Evolutionary conservation across 768 basidiomycete genomes (phyloP), one percentile per base, ranked within the genome.

Genomic region (Lentinula guzmanii): DNA sequence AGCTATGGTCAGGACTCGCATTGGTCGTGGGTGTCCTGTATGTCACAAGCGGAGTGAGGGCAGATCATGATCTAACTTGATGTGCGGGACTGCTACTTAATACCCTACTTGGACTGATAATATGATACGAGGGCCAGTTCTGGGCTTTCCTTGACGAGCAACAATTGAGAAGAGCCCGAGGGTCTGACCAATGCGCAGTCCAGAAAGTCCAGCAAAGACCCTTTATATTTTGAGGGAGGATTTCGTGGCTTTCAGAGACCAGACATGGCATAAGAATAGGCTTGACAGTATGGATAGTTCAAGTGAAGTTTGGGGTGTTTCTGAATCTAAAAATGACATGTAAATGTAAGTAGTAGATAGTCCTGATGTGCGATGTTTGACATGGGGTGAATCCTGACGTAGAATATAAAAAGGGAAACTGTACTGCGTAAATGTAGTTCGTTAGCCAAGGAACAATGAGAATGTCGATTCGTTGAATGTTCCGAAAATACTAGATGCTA

Each of bases 21-120:
- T 93, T 9, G 74, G 74, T 39, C 78, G 86, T 42, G 86, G 89
- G 2, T 95, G 93, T 72, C 93, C 93, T 3, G 85, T 91, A 0
- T 94, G 93, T 73, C 78, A 82, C 66, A 79, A 81, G 69, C 78
- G 75, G 62, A 79, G 77, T 21, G 85, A 89, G 65, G 86, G 83
- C 5, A 33, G 3, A 33, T 34, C 34, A 34, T 52, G 31, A 52
- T 34, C 9, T 52, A 10, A 39, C 9, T 39, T 39, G 37, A 39
- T 8, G 13, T 39, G 37, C 37, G 0, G 37, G 13, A 39, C 37
- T 39, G 37, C 37, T 39, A n/a, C n/a, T n/a, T n/a, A 18, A 48
- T 43, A 15, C 42, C 42, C 42, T n/a, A n/a, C 11, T 43, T n/a
- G 7, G 4, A 8, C 37, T 13, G 37, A 4, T 39, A 39, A 8